These are phyloP conservation scores for Ceratocystis huliohia DNA, from an alignment of 2,329 filamentous ascomycete species.

Conservation along the genomic window DNA sequence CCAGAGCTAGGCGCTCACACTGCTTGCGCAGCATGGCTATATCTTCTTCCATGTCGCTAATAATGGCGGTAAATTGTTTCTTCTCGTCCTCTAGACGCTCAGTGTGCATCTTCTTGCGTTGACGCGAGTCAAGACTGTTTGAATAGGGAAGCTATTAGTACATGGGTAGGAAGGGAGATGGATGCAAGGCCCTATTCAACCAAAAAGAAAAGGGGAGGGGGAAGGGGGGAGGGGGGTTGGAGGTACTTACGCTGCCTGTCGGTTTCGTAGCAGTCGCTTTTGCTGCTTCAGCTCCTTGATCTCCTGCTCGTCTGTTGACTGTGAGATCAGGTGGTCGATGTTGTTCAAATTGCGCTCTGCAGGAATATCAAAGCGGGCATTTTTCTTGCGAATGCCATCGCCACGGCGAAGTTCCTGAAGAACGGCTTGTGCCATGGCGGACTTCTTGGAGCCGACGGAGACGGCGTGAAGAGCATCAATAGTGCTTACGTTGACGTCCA, in stretches of 20 bases:
- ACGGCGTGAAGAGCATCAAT: conserved; percentile 45
- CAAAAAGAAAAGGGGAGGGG: conserved; percentile 22
- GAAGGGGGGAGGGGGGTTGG: not conserved
- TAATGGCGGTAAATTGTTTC: conserved; percentile 70
- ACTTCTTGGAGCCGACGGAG: conserved; percentile 41
- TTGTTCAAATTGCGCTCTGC: conserved; percentile 85
- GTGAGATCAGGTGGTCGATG: conserved; percentile 83
- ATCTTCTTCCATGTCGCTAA: conserved; percentile 68
- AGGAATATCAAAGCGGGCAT: conserved; percentile 93
- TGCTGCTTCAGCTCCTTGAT: conserved; percentile 98
- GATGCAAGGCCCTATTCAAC: conserved; percentile 18
- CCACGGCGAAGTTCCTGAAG: conserved; percentile 56
- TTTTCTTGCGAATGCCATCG: conserved; percentile 96
- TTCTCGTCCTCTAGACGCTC: conserved; percentile 95
- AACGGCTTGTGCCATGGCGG: conserved; percentile 16
- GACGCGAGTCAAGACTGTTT: conserved; percentile 76
- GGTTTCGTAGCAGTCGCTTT: conserved; percentile 85
- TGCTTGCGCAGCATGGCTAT: conserved; percentile 55
- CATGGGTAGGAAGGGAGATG: not conserved
- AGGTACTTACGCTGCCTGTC: conserved; percentile 82
- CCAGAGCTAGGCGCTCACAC: conserved; percentile 56
- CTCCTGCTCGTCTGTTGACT: conserved; percentile 79
- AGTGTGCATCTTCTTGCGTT: conserved; percentile 96
- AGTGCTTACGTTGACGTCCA: conserved; percentile 9
- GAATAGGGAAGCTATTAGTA: not conserved